These are phyloP conservation scores for Pseudopyricularia javanii DNA, from an alignment of 2,329 filamentous ascomycete genomes.

Conservation along the genomic window DNA sequence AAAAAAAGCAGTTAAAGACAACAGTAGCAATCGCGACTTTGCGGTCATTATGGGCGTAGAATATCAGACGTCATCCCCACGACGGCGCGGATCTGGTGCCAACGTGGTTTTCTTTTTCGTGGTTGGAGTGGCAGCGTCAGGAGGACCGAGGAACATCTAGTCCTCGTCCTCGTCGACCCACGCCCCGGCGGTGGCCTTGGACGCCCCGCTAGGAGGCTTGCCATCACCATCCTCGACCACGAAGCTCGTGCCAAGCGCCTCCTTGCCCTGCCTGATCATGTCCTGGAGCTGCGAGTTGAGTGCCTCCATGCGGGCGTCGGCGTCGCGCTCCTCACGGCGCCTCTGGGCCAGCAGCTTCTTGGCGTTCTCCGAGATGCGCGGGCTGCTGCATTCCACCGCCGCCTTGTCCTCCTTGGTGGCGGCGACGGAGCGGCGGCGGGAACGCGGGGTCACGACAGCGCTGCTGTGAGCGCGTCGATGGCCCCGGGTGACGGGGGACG, in stretches of 20 bases:
- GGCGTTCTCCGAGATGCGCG: conserved; percentile 51
- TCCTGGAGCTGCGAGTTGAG: conserved; percentile 70
- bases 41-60: no score
- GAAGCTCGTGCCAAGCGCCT: conserved; percentile 67
- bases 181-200: not conserved
- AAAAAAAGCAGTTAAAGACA: no score
- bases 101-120: no score
- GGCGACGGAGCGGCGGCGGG: conserved; percentile 5
- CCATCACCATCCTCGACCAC: conserved; percentile 36
- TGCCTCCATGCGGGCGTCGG: conserved; percentile 66
- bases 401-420: conserved; percentile 1
- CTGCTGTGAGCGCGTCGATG: not conserved
- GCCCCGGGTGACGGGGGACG: not conserved
- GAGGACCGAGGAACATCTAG: not conserved
- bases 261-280: conserved; percentile 81
- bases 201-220: not conserved
- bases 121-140: not conserved
- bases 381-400: conserved; percentile 22
- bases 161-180: conserved; percentile 8
- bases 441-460: conserved; percentile 3
- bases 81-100: no score
- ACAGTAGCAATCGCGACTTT: no score
- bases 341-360: conserved; percentile 61
- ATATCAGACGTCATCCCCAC: no score
- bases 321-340: conserved; percentile 60